Evolutionary conservation across 2,329 filamentous ascomycete species (phyloP).

Genomic region (Aspergillus neoniger): DNA sequence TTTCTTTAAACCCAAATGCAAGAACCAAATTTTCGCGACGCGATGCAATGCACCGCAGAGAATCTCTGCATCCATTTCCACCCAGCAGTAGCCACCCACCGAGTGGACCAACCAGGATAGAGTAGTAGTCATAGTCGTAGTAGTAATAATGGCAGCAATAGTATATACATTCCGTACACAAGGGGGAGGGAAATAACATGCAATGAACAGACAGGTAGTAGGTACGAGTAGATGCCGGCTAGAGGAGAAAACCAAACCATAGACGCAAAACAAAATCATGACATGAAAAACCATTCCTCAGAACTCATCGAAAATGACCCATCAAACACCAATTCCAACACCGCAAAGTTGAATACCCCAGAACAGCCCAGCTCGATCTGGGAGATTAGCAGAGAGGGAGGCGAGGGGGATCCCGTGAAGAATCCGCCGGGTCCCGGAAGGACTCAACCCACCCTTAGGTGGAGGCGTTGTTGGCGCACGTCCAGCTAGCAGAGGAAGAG

Average conservation of each 20-base stretch:
- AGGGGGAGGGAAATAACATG: too few relatives aligned
- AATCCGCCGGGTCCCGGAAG: neutral
- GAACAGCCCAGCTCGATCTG: conserved; percentile 7
- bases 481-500: conserved; percentile 38
- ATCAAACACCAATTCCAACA: neutral
- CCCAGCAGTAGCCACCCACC: too few relatives aligned
- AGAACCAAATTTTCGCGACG: too few relatives aligned
- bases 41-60: too few relatives aligned
- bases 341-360: neutral
- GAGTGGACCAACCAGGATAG: too few relatives aligned
- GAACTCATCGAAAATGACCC: neutral
- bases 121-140: too few relatives aligned
- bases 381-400: neutral
- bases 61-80: too few relatives aligned
- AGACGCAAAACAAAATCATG: neutral
- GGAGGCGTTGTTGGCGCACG: conserved; percentile 41
- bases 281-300: neutral
- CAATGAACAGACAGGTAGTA: too few relatives aligned
- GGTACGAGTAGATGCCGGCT: neutral
- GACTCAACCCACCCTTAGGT: neutral
- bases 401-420: neutral
- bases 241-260: neutral
- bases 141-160: too few relatives aligned
- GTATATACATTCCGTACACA: too few relatives aligned
- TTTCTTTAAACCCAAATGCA: too few relatives aligned